Evolutionary conservation across 305 asterid genomes (phyloP), one percentile per base, ranked within the genome.

Genomic region (Fraxinus platypoda): DNA sequence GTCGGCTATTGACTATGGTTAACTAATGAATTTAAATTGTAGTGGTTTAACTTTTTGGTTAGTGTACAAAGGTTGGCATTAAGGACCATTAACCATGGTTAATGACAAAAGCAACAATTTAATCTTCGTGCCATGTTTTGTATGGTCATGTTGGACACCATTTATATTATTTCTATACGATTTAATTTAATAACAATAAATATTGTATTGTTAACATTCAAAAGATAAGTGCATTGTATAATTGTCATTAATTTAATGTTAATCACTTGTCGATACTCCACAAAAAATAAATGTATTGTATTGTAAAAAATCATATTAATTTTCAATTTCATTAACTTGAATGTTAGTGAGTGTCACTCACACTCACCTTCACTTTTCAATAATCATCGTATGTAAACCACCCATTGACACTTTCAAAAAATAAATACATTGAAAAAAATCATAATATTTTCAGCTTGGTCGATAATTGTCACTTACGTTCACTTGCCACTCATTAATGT

Each of bases 1-100:
- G 86, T 80, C 83, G 74, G 81, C 30, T 59, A n/a, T 82, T 75
- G 84, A 82, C 54, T 57, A 70, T 34, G 57, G 35, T 79, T 85
- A 54, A 37, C 25, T 81, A 85, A 49, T 78, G 49, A 77, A 57
- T 64, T 12, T 74, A 34, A 75, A 82, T 25, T 54, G 43, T 49
- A 19, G 54, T 57, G 23, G 28, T 71, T 72, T 31, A 46, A 49
- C n/a, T 21, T 68, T 76, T 62, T 41, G 62, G 30, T 17, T 54
- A n/a, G 26, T 19, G 64, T n/a, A 54, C 85, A 68, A 73, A 57
- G 25, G 83, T 81, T 85, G 83, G 81, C 83, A 6, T 77, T 6
- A 23, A 81, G 70, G 64, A 78, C 46, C 54, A 74, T 54, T 75
- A 66, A 64, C 3, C 21, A 28, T 34, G 46, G 77, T 49, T 77